A percentile compares a stretch with the other conserved stretches of the same genome.
Evolutionary conservation across 257 asterid species (phyloP).

Genomic region (Plectranthus barbatus): DNA sequence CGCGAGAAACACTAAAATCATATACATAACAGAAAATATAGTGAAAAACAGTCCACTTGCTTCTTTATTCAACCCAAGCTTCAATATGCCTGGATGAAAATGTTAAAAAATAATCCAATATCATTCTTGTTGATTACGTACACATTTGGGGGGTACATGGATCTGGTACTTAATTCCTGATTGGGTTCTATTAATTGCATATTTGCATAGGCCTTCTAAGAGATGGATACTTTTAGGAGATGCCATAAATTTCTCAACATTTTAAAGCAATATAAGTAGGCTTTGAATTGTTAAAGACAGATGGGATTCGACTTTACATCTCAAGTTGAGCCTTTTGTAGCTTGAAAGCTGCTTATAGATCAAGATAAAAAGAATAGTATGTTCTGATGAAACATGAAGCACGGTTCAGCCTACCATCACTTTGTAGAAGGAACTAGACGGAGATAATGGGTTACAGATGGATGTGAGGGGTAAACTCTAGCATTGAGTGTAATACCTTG

Average conservation of each 20-base stretch:
- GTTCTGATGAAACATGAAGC: neutral
- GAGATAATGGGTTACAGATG: conserved; percentile 1
- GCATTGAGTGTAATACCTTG: conserved; percentile 55
- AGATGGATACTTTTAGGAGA: neutral
- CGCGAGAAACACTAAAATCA: conserved; percentile 6
- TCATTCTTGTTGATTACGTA: neutral
- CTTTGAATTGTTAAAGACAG: neutral
- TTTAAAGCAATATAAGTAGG: conserved; percentile 7
- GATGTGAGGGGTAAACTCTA: neutral
- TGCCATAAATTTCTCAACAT: neutral
- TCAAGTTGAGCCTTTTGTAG: neutral
- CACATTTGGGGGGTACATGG: neutral
- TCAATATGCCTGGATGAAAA: neutral
- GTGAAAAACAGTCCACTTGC: conserved; percentile 10
- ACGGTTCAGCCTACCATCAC: neutral
- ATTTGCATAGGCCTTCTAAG: neutral
- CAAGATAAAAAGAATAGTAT: neutral
- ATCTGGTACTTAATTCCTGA: conserved; percentile 7
- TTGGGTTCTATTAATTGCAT: neutral
- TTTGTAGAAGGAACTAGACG: conserved; percentile 1
- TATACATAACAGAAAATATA: neutral
- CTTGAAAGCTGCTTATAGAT: conserved; percentile 3
- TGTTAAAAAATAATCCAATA: neutral
- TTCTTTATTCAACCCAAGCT: conserved; percentile 12
- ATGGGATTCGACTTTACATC: neutral